Base-by-base conservation (phyloP, 495 filamentous ascomycete genomes). In the Collariella sp. region DNA sequence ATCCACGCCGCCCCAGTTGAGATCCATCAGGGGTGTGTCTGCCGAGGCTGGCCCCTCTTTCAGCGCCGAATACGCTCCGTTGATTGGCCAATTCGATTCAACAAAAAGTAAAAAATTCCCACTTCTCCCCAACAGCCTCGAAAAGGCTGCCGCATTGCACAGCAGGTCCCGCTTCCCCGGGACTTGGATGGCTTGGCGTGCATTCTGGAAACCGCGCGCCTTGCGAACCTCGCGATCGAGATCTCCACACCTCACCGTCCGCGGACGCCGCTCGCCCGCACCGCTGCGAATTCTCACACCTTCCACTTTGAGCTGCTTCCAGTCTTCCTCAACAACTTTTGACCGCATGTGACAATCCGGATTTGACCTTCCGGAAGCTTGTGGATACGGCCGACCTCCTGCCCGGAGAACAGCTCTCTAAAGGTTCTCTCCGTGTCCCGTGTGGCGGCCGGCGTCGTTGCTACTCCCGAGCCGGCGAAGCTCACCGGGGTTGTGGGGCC, bases 121-220 rank as follows among this genome's bases (percentile, higher is more conserved):
- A 59, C 59, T 58, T 47, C 33, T 56, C 59, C 59, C 59, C 59
- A 62, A 62, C 59, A 55, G 46, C 56, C 34, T 45, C 26, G 48
- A 46, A 18, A 42, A 38, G 33, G 42, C 56, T 61, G 59, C 59
- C 51, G 16, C 26, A 52, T 41, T 26, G 50, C 50, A 57, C 52
- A 47, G 50, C 34, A 52, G 46, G 11, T 40, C 47, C 51, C 46
- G 46, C 45, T 54, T 54, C 52, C 39, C 56, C 56, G 51, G 56
- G 46, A 46, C 46, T 31, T n/a, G 23, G 26, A 31, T 53, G 40
- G 35, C 50, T 55, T 60, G 57, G 57, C 57, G 29, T 12, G 15
- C 1, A n/a, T 42, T 48, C 45, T 40, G 43, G 34, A 46, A 52
- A 18, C 9, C n/a, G 39, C 16, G n/a, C 0, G 26, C 20, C 19